phyloP scores from a whole-genome alignment of 202 grass and related monocot genomes.

The Brachypodium distachyon region DNA sequence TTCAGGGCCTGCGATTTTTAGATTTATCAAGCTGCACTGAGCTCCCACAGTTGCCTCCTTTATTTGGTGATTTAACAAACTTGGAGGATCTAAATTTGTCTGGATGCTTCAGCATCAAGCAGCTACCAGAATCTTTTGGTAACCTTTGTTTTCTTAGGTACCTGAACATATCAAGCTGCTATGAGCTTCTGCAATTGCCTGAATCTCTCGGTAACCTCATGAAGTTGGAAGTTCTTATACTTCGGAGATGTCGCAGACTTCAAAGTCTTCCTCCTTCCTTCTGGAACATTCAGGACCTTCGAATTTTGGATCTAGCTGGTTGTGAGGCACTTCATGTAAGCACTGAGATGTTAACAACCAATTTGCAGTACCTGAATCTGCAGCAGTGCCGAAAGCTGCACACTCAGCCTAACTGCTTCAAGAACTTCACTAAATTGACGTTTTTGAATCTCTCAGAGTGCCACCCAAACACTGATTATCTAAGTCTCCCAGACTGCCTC shows the following conservation, averaged over 20 bases:
- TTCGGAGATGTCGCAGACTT: slow-evolving; percentile 16
- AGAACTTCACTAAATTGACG: slow-evolving; percentile 13
- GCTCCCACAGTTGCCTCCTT: slow-evolving; percentile 6
- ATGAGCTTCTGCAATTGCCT: slow-evolving; percentile 19
- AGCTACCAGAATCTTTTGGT: slow-evolving; percentile 24
- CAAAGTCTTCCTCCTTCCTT: slow-evolving; percentile 16
- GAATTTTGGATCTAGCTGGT: slow-evolving; percentile 15
- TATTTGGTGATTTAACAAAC: slow-evolving; percentile 12
- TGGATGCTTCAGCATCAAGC: slow-evolving; percentile 15
- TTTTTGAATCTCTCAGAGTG: slow-evolving; percentile 27
- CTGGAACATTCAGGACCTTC: background rate
- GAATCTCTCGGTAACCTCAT: slow-evolving; percentile 6
- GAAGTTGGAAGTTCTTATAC: slow-evolving; percentile 23
- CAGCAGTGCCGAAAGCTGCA: slow-evolving; percentile 1
- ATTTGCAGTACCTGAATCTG: slow-evolving; percentile 27
- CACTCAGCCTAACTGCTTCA: slow-evolving; percentile 8
- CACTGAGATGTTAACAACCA: slow-evolving; percentile 6
- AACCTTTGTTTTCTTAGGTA: slow-evolving; percentile 18
- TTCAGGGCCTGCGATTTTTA: slow-evolving; percentile 6
- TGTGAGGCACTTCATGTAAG: slow-evolving; percentile 12
- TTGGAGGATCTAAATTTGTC: slow-evolving; percentile 30
- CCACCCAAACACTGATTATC: background rate
- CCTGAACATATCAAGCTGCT: slow-evolving; percentile 26
- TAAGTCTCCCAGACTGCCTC: slow-evolving; percentile 9
- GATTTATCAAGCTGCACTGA: slow-evolving; percentile 40